Evolutionary conservation across 2,329 filamentous ascomycete genomes (phyloP), one percentile per base, ranked within the genome.

Genomic region (Paecilomyces niveus): DNA sequence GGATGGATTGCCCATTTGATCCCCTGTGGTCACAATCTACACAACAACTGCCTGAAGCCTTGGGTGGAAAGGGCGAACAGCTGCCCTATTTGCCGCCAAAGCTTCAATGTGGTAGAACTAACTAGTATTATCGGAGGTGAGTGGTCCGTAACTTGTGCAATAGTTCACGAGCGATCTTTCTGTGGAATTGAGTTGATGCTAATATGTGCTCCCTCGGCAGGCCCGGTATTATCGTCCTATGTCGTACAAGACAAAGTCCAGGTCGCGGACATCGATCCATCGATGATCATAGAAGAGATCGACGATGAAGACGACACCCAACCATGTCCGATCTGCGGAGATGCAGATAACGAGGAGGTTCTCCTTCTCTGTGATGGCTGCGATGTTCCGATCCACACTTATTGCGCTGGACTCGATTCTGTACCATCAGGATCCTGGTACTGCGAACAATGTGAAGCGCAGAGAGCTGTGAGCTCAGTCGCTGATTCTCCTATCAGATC

Each of bases 1-100:
- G 63, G 66, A 57, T 80, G 83, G 62, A 82, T 88, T 67, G 85
- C 85, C 59, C 84, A 86, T 68, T 70, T 88, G 29, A 72, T 86
- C 60, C 88, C 91, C 53, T 99, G 94, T 76, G 89, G 90, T 59
- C 95, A 99, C 80, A 84, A 92, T 66, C 81, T 99, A 66, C 94
- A 99, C 78, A 88, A 99, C 78, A 86, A 89, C 56, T 99, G 94
- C 75, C 83, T 99, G 65, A 89, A 89, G 67, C 90, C 92, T 66
- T 99, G 94, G 94, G 91, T 93, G 53, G 90, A 95, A 76, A 89
- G 95, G 74, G 93, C 94, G 63, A 99, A 97, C 76, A 97, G 92
- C 72, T 99, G 94, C 75, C 94, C 94, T 53, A 96, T 99, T 74
- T 99, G 94, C 77, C 89, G 94, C 65, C 89, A 90, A 68, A 86